Evolutionary conservation across 1,284 basidiomycete species (phyloP), one percentile per base, ranked within the genome.

Genomic region (Puccinia coronata): DNA sequence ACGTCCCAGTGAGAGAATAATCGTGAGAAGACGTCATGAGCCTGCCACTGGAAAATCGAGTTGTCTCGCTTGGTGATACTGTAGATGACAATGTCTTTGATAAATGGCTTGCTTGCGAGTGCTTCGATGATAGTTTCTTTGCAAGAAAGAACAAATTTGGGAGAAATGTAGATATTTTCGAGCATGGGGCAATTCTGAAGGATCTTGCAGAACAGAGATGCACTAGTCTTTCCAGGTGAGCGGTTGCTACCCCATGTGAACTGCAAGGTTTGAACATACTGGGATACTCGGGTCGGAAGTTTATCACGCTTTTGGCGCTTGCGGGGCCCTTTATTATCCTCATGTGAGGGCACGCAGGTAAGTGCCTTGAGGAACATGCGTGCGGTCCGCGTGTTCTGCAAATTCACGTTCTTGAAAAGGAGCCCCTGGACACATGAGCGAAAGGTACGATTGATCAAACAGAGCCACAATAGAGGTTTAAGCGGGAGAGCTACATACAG

Each of bases 391-490:
- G 23, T 20, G 25, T 51, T 23, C n/a, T 18, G 9, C 14, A 72
- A 43, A 12, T 31, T 16, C n/a, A 55, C 70, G 25, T 72, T 53
- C 49, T 28, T 16, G 70, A 72, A 55, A n/a, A 72, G 70, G 23
- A 25, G 1, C 43, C 31, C 28, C 70, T 72, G 70, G 34, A 28
- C 49, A 53, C 70, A 72, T 16, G 12, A 49, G 34, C 55, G 70
- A 36, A 72, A 72, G 43, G 31, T 72, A 3, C 25, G 70, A 20
- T 34, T 72, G 28, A 72, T 47, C 43, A 72, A 39, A 20, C 16
- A 51, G 53, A 72, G 70, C 0, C 43, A 47, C n/a, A 72, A 23
- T 28, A 72, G 25, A 5, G 70, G 43, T 16, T 72, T 55, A 20
- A 12, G 14, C 0, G 70, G 70, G 4, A n/a, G n/a, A n/a, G n/a